These are phyloP conservation scores for Calonectria ilicicola DNA, from an alignment of 2,329 filamentous ascomycete genomes.

Conservation along the genomic window DNA sequence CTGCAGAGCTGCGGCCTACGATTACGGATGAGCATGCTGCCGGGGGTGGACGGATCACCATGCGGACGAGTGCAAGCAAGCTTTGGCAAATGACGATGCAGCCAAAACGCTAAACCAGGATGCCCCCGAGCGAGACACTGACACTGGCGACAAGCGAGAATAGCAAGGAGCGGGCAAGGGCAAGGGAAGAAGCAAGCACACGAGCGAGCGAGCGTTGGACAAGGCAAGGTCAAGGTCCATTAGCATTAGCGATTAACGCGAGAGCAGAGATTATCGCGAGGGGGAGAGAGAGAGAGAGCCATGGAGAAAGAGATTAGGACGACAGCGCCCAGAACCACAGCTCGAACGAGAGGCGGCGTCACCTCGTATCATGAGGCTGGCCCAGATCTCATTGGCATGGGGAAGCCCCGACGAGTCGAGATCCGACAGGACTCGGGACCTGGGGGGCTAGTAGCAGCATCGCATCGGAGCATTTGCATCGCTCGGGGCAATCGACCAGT, in stretches of 20 bases:
- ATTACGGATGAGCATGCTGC: not conserved
- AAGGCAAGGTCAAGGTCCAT: not conserved
- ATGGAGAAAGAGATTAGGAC: no score
- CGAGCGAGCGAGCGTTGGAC: no score
- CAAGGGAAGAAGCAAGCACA: not conserved
- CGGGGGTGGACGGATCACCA: slow-evolving; percentile 10
- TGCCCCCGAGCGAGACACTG: not conserved
- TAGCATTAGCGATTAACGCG: not conserved
- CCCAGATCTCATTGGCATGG: slow-evolving; percentile 27
- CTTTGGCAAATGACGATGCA: slow-evolving; percentile 1
- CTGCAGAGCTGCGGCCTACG: not conserved
- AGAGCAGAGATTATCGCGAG: not conserved
- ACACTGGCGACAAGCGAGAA: not conserved
- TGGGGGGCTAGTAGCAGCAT: slow-evolving; percentile 2
- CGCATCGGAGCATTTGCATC: slow-evolving; percentile 22
- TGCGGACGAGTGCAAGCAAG: slow-evolving; percentile 5
- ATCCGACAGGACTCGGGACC: slow-evolving; percentile 11
- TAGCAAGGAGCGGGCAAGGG: not conserved
- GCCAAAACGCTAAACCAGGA: slow-evolving; percentile 6
- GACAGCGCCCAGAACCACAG: not conserved
- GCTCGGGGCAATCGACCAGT: slow-evolving; percentile 17
- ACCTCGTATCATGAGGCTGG: slow-evolving; percentile 22
- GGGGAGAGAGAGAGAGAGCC: not conserved
- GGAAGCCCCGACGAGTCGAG: slow-evolving; percentile 15
- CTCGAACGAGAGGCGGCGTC: slow-evolving; percentile 29